A percentile compares a stretch with the other conserved stretches of the same genome.
Evolutionary conservation across 148 eudicot genomes (phyloP).

Genomic region (Rhododendron ovatum): DNA sequence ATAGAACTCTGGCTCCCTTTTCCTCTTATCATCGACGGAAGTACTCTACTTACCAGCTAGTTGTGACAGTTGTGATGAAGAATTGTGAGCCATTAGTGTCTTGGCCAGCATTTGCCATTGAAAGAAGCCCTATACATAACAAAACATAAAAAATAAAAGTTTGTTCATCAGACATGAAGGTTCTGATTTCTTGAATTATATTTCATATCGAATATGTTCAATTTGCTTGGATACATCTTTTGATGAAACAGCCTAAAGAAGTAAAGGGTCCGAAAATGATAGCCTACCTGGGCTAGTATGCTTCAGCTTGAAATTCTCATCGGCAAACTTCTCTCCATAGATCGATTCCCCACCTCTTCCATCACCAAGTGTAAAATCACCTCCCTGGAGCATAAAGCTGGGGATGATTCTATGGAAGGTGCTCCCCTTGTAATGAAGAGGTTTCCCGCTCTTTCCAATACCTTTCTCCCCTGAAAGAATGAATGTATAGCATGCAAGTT

Average conservation of each 20-base stretch:
- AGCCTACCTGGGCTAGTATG: conserved; percentile 92
- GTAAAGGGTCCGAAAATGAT: background rate
- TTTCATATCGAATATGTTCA: background rate
- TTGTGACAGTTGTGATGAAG: conserved; percentile 93
- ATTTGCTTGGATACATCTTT: background rate
- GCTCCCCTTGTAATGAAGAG: conserved; percentile 95
- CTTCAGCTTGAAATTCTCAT: conserved; percentile 93
- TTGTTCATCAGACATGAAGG: background rate
- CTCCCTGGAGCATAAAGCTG: conserved; percentile 96
- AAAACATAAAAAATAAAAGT: background rate
- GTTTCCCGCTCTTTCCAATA: conserved; percentile 74
- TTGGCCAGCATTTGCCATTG: conserved; percentile 94
- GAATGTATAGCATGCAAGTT: background rate
- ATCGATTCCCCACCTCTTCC: conserved; percentile 98
- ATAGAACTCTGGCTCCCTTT: background rate
- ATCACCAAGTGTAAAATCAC: conserved; percentile 92
- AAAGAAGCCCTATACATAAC: conserved; percentile 57
- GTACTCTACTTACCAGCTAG: conserved; percentile 61
- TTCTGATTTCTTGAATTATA: background rate
- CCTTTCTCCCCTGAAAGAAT: conserved; percentile 84
- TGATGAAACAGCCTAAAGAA: background rate
- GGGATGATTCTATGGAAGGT: conserved; percentile 90
- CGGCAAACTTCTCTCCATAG: conserved; percentile 94
- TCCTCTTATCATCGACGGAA: background rate
- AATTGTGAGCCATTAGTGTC: conserved; percentile 97